These are phyloP conservation scores for Aspergillus persii DNA, from an alignment of 2,329 filamentous ascomycete species.

Conservation along the genomic window DNA sequence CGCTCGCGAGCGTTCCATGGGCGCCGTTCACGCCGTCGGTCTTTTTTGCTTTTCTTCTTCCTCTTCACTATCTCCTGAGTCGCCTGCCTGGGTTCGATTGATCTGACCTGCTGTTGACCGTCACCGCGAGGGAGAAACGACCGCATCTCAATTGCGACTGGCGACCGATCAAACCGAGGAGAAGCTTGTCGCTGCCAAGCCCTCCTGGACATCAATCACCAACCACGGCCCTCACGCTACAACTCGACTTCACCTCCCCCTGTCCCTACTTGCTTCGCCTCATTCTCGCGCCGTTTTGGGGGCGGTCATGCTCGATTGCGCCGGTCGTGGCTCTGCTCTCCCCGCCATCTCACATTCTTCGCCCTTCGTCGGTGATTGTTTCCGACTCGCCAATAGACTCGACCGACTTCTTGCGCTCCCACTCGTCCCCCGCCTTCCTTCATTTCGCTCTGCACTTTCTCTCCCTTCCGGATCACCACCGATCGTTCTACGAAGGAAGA, in stretches of 20 bases:
- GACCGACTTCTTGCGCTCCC: background rate
- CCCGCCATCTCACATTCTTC: background rate
- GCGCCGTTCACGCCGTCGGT: background rate
- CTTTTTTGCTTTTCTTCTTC: background rate
- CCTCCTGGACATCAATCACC: background rate
- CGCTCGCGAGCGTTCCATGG: background rate
- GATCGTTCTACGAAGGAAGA: background rate
- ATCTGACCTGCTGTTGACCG: background rate
- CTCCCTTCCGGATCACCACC: background rate
- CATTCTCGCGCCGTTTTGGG: constrained; percentile 9
- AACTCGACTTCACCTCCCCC: constrained; percentile 13
- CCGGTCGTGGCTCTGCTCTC: background rate
- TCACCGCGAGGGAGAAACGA: too few species aligned
- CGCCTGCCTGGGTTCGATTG: background rate
- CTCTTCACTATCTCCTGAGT: background rate
- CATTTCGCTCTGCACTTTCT: background rate
- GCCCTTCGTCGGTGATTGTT: background rate
- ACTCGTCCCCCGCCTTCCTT: background rate
- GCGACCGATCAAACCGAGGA: background rate
- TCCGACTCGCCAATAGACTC: background rate
- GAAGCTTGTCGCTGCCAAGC: background rate
- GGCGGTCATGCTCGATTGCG: constrained; percentile 17
- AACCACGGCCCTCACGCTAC: background rate
- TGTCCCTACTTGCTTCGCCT: constrained; percentile 3
- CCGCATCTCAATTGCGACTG: background rate